Evolutionary conservation across 2,329 filamentous ascomycete genomes (phyloP), one percentile per base, ranked within the genome.

Genomic region (Diaporthe sp.): DNA sequence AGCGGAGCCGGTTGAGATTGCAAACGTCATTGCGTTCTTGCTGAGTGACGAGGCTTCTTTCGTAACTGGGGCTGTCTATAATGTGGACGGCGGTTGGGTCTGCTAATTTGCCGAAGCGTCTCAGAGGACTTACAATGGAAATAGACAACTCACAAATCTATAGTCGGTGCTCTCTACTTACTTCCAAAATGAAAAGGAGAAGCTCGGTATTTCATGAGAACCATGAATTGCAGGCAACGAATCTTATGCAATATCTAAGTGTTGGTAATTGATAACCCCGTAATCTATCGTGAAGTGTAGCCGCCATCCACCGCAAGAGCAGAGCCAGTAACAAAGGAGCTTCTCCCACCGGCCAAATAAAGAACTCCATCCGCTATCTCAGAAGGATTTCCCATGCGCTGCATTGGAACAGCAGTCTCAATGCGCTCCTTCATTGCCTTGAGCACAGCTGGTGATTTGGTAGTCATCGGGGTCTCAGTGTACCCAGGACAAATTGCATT

Each of bases 81-180:
- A 94, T 37, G 94, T 97, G 49, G 95, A 97, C 79, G 95, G 95
- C 76, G 95, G 95, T n/a, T 97, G 58, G 58, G 58, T 61, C 37
- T 61, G 58, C 13, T 61, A 42, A 44, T 12, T 42, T 44, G 12
- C 8, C 4, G 22, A 25, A 19, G 13, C 3, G 15, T 61, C 13
- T 42, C 2, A 28, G 1, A 44, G 8, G 8, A 19, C 25, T 19
- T 9, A 13, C n/a, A 42, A 42, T 28, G 37, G 37, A 17, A 10
- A 5, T 8, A 44, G 12, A 15, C 4, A 51, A 15, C 5, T 51
- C 8, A 4, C 2, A 8, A 8, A 19, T 34, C 3, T 22, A 42
- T 19, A 39, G 19, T 4, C 46, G 15, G 19, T 39, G 3, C 19
- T 28, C 17, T 12, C 13, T 46, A 8, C 10, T 4, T 22, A 10